Conservation (phyloP, 1,284 basidiomycete species). For the Cryptococcus maquisensis region DNA sequence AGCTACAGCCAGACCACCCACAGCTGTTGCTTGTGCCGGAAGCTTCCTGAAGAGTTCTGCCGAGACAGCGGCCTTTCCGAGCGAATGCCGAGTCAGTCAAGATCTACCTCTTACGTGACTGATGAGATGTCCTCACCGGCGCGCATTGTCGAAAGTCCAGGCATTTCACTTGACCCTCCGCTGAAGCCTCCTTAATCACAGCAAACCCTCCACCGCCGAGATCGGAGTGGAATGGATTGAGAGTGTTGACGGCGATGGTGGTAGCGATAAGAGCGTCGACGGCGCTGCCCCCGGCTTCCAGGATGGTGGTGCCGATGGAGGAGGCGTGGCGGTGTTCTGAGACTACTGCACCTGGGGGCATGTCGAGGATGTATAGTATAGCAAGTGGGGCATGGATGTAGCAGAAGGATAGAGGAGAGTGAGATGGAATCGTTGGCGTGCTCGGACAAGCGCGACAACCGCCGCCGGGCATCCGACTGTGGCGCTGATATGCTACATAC, state of each 20-base stretch:
- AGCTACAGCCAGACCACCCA: constrained; percentile 32
- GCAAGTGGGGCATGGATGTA: constrained; percentile 40
- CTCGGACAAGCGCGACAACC: too few relatives aligned
- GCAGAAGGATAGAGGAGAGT: constrained; percentile 45
- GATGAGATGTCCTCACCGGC: constrained; percentile 19
- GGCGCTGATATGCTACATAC: too few relatives aligned
- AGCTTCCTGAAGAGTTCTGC: constrained; percentile 16
- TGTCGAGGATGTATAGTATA: constrained; percentile 42
- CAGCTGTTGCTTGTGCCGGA: constrained; percentile 10
- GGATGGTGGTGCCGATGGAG: constrained; percentile 23
- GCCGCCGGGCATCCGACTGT: too few relatives aligned
- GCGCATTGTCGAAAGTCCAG: constrained; percentile 32
- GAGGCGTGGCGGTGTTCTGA: constrained; percentile 26
- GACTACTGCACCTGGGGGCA: constrained; percentile 19
- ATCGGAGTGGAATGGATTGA: constrained; percentile 54
- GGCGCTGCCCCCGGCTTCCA: constrained; percentile 29
- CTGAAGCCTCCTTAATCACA: constrained; percentile 15
- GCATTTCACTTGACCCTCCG: constrained; percentile 12
- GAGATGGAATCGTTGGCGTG: neutral
- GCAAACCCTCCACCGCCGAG: constrained; percentile 40
- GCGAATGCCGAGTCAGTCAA: neutral
- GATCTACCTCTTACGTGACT: neutral
- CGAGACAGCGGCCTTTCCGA: constrained; percentile 15
- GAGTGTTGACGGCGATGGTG: constrained; percentile 52
- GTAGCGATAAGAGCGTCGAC: constrained; percentile 42